Evolutionary conservation across 177 flowering plant species (phyloP).

Genomic region (Vitis hybrid): DNA sequence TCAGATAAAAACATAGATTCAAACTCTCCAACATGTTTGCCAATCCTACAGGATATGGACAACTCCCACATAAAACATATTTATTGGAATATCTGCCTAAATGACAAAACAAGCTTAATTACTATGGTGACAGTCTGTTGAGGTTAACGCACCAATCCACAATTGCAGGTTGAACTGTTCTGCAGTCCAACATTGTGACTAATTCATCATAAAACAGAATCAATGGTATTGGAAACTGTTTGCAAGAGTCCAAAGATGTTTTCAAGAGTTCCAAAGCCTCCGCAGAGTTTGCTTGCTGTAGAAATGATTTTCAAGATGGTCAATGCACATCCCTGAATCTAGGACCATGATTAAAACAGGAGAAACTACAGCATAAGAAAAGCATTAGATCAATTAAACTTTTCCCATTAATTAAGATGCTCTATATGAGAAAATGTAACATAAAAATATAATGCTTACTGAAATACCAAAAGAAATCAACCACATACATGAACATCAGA

Average conservation of each 20-base stretch:
- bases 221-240: conserved; percentile 49
- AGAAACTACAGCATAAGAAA: background rate
- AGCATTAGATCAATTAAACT: too few relatives aligned
- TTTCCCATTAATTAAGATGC: background rate
- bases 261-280: conserved; percentile 80
- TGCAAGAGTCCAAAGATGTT: conserved; percentile 65
- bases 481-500: too few relatives aligned
- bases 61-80: background rate
- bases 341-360: background rate
- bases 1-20: conserved; percentile 69
- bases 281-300: conserved; percentile 60
- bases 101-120: background rate
- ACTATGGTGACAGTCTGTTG: background rate
- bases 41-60: conserved; percentile 48
- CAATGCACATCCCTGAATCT: conserved; percentile 6
- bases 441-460: too few relatives aligned
- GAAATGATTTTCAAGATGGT: conserved; percentile 12
- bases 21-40: conserved; percentile 72
- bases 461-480: background rate
- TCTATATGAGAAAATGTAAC: too few relatives aligned
- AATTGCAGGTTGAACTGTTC: conserved; percentile 55
- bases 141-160: conserved; percentile 61
- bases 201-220: conserved; percentile 78
- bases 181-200: conserved; percentile 35
- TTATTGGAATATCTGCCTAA: conserved; percentile 3